Evolutionary conservation across 116 monocot genomes (phyloP), one percentile per base, ranked within the genome.

Genomic region (Phalaenopsis hybrid): DNA sequence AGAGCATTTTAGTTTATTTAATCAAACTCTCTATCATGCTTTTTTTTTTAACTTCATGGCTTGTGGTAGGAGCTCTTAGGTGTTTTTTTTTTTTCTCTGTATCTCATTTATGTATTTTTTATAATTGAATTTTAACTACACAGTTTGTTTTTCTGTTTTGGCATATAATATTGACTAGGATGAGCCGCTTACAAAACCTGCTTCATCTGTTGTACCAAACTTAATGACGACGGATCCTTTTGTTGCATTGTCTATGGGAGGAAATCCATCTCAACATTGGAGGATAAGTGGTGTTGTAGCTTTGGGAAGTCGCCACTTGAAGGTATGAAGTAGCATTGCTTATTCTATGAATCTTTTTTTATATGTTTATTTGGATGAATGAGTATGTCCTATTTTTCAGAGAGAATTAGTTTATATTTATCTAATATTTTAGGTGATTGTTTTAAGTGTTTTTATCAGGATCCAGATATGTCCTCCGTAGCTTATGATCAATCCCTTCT

Each of bases 261-360:
- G 84, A 86, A 87, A 57, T 57, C 91, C 83, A 13, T 78, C 46
- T 28, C 88, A 92, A 67, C 84, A 79, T 51, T 97, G 96, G 92
- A 94, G 82, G 82, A 34, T 82, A 79, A 97, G 90, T 44, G 92
- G 94, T 84, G 88, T 94, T 33, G 87, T 89, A 37, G 89, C 92
- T 45, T 81, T 94, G 87, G 89, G 92, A 76, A 87, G 90, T 46
- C 85, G 80, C 52, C 63, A 82, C 2, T 83, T 94, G 81, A 90
- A 87, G 94, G 92, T 97, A 88, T 49, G 12, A 65, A 57, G 44
- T 23, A 12, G 45, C 12, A 46, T 20, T 48, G n/a, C 6, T 74
- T 74, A 41, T 74, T 15, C 1, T 74, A 68, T 68, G 5, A 34
- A 41, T 37, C 13, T 0, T 15, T 72, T 72, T 65, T 23, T n/a